Base-by-base conservation (phyloP, 2,329 filamentous ascomycete species). In the Trichoderma sp. region DNA sequence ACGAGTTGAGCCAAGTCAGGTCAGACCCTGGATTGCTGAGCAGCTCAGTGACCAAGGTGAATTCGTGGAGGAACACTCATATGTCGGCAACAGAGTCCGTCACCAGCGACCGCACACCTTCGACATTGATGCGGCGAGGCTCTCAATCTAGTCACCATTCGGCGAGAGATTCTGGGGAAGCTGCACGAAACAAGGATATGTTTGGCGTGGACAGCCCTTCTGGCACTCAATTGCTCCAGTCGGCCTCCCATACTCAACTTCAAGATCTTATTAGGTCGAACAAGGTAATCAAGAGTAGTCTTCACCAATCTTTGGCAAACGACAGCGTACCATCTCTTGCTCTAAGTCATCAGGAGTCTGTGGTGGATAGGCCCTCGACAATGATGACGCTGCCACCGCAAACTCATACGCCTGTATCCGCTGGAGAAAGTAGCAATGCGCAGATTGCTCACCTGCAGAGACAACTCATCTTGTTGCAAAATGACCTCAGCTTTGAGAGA, bases 401-500 rank as follows among this genome's bases (percentile, higher is more conserved):
- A 72, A 74, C 76, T 32, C 79, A 74, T 67, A 76, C 78, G 2
- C 78, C 78, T 2, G 74, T 77, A 3, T 77, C 81, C 3, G 76
- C 78, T 11, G 78, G 78, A 62, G 80, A 84, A 67, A 68, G 76
- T 63, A 76, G 81, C 73, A 78, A 39, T 18, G 58, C 82, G 18
- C 82, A 86, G 71, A 77, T 86, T 32, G 82, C 86, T 1, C 88
- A 89, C 74, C 82, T 96, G 4, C 90, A 93, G 75, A 88, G 91
- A 56, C 91, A 94, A 76, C 88, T 94, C n/a, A 87, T 94, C 68
- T 83, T 95, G 2, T 81, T 96, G 12, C 90, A 91, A 58, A 96
- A 95, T 73, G 93, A 96, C 76, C 84, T 96, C 57, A 93, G 92
- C 74, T 96, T 95, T 77, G 93, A 96, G 79, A 87, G 92, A 30